These are phyloP conservation scores for Poa annua DNA, from an alignment of 176 grass and related monocot species.

Conservation along the genomic window DNA sequence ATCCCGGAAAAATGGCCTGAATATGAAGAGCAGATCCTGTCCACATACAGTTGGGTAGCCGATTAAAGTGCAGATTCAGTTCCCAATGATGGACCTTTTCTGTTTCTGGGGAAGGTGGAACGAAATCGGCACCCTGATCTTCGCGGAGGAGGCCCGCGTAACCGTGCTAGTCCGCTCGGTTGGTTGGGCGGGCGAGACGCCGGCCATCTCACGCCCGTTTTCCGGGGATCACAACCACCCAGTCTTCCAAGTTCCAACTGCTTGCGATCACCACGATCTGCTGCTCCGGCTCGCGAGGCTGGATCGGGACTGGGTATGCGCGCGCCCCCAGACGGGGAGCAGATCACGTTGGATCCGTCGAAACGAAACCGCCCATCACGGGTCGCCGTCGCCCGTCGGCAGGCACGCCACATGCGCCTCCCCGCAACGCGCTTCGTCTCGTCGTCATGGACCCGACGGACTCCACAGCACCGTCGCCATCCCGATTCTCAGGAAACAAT, in stretches of 20 bases:
- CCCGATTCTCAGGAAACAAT: not conserved
- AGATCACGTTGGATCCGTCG: not conserved
- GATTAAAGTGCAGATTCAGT: too few species aligned
- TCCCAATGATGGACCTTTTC: too few species aligned
- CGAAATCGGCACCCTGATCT: not conserved
- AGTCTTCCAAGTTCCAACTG: too few species aligned
- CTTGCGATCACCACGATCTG: not conserved
- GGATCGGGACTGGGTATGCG: constrained; percentile 3
- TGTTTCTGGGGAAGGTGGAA: too few species aligned
- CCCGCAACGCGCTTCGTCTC: not conserved
- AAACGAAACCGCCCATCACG: not conserved
- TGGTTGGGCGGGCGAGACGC: not conserved
- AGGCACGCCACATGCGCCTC: not conserved
- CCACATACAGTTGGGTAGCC: too few species aligned
- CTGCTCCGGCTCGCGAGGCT: constrained; percentile 14
- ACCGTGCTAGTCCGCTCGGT: not conserved
- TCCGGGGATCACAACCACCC: not conserved
- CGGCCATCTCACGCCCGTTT: not conserved
- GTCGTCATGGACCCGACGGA: not conserved
- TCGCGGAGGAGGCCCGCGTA: not conserved
- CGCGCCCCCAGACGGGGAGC: not conserved
- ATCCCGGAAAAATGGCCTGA: too few species aligned
- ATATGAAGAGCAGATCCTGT: too few species aligned
- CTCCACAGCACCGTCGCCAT: not conserved
- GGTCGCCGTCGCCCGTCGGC: not conserved